These are phyloP conservation scores for Chernovozyma sophiae-reginae DNA, from an alignment of 1,139 yeast genomes.

Conservation along the genomic window DNA sequence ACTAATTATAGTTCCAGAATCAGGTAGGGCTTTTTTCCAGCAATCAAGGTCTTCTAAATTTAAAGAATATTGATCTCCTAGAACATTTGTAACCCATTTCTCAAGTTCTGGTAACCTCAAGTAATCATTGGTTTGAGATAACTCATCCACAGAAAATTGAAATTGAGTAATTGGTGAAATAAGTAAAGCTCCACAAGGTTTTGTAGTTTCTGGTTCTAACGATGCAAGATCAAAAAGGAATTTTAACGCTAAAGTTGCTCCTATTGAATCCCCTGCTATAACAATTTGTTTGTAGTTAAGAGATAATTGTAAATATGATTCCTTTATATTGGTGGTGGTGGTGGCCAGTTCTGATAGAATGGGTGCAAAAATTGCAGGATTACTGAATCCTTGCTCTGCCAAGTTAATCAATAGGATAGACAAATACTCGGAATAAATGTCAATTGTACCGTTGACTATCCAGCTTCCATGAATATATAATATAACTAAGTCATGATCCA, in stretches of 20 bases:
- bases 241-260: slow-evolving; percentile 9
- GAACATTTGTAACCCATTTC: slow-evolving; percentile 1
- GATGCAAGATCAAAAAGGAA: not conserved
- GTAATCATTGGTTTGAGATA: slow-evolving; percentile 4
- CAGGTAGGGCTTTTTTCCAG: slow-evolving; percentile 5
- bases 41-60: too few species aligned
- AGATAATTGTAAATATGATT: not conserved
- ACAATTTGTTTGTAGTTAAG: slow-evolving; percentile 5
- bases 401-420: slow-evolving; percentile 11
- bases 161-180: slow-evolving; percentile 11
- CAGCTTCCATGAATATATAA: slow-evolving; percentile 12
- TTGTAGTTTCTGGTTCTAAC: not conserved
- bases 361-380: slow-evolving; percentile 13
- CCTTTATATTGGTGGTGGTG: not conserved
- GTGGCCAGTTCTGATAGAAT: not conserved
- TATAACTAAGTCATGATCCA: slow-evolving; percentile 10
- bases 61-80: too few species aligned
- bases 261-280: slow-evolving; percentile 13
- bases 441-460: slow-evolving; percentile 12
- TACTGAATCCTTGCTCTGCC: slow-evolving; percentile 14
- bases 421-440: slow-evolving; percentile 13
- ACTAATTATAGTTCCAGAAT: slow-evolving; percentile 10
- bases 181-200: slow-evolving; percentile 6
- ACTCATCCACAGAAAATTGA: not conserved
- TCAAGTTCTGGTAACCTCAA: slow-evolving; percentile 2